Evolutionary conservation across 1,284 basidiomycete genomes (phyloP).

Genomic region (Earliella scabrosa): DNA sequence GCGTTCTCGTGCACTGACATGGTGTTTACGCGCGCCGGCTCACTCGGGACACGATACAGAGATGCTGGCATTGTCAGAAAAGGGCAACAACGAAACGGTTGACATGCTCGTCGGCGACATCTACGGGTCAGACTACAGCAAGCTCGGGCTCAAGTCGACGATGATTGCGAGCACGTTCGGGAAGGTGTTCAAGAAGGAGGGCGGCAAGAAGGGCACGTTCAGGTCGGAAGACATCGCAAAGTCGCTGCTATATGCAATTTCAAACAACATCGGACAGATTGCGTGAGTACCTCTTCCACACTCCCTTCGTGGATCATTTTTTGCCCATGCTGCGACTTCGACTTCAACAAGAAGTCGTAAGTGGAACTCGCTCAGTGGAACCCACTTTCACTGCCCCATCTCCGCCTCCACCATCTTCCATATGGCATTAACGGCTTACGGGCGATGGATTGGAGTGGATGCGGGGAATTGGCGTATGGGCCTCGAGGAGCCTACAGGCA

Average conservation of each 20-base stretch:
- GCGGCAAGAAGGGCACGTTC: conserved; percentile 77
- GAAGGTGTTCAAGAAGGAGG: conserved; percentile 97
- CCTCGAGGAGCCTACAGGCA: too few relatives aligned
- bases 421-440: too few relatives aligned
- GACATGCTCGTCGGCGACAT: conserved; percentile 99
- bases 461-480: too few relatives aligned
- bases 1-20: too few relatives aligned
- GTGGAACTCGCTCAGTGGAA: too few relatives aligned
- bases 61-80: conserved; percentile 93
- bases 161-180: conserved; percentile 99
- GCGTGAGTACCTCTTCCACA: conserved; percentile 77
- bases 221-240: conserved; percentile 94
- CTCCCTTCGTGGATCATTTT: neutral
- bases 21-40: too few relatives aligned
- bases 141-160: conserved; percentile 94
- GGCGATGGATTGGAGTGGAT: too few relatives aligned
- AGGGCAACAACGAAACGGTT: conserved; percentile 92
- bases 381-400: too few relatives aligned
- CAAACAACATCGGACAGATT: conserved; percentile 99
- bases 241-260: conserved; percentile 93
- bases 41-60: conserved; percentile 57
- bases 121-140: conserved; percentile 93
- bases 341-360: too few relatives aligned
- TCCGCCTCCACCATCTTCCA: too few relatives aligned
- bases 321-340: too few relatives aligned